Conservation (phyloP, 805 yeast species). For the Starmerella lactis-condensi region DNA sequence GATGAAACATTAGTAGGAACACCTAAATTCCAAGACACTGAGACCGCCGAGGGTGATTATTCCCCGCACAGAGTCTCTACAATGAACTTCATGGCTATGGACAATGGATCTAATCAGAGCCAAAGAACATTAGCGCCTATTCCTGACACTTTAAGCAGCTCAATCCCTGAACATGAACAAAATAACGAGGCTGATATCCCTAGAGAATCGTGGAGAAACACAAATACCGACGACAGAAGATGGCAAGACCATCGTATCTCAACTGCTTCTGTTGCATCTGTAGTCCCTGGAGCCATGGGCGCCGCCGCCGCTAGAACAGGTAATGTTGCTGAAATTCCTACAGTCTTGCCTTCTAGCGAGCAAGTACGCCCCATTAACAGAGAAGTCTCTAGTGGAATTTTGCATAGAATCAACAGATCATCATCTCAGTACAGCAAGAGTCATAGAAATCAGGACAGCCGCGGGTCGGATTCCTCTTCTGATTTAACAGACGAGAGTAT, state of each 20-base stretch:
- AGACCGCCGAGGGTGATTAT: slow-evolving; percentile 17
- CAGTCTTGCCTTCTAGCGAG: slow-evolving; percentile 50
- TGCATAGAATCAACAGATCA: slow-evolving; percentile 20
- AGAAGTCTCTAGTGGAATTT: slow-evolving; percentile 22
- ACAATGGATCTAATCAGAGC: slow-evolving; percentile 18
- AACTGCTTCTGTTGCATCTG: slow-evolving; percentile 57
- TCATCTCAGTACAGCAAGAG: slow-evolving; percentile 16
- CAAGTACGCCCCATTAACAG: slow-evolving; percentile 16
- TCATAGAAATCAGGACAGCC: slow-evolving; percentile 1
- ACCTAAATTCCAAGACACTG: slow-evolving; percentile 13
- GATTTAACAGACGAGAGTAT: slow-evolving; percentile 14
- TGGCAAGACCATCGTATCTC: slow-evolving; percentile 41
- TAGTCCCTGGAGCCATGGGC: slow-evolving; percentile 27
- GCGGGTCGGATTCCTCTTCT: slow-evolving; percentile 9
- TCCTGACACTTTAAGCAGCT: slow-evolving; percentile 3
- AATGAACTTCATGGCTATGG: slow-evolving; percentile 23
- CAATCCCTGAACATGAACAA: slow-evolving; percentile 5
- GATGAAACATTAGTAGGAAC: slow-evolving; percentile 15
- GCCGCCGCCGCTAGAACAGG: no score
- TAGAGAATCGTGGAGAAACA: slow-evolving; percentile 43
- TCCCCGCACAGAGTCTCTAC: slow-evolving; percentile 24
- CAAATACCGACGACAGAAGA: slow-evolving; percentile 21
- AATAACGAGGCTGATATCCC: slow-evolving; percentile 22
- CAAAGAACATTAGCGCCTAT: slow-evolving; percentile 6
- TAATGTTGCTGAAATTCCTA: slow-evolving; percentile 68